Conservation (phyloP, 768 basidiomycete genomes). For the Coprinopsis sp. region DNA sequence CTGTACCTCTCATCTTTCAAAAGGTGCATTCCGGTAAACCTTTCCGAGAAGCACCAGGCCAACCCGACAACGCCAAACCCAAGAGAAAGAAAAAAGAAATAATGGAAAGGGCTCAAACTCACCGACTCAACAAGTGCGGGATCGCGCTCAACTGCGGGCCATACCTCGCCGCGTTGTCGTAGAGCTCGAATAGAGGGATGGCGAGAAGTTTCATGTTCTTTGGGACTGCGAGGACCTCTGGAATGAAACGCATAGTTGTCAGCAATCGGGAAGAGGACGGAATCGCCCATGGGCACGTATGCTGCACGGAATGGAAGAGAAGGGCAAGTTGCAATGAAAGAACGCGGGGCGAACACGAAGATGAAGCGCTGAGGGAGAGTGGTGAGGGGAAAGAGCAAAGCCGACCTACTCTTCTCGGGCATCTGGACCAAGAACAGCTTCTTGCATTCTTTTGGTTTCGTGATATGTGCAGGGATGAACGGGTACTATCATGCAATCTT, state of each 20-base stretch:
- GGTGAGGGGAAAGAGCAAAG: neutral
- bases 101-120: neutral
- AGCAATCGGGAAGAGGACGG: neutral
- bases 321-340: neutral
- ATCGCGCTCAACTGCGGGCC: slow-evolving; percentile 94
- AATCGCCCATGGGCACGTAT: too few species aligned
- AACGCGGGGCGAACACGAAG: neutral
- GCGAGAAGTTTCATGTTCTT: slow-evolving; percentile 99
- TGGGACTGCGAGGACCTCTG: slow-evolving; percentile 94
- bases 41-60: too few species aligned
- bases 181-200: slow-evolving; percentile 93
- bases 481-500: slow-evolving; percentile 59
- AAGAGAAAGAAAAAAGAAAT: neutral
- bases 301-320: too few species aligned
- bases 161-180: slow-evolving; percentile 94
- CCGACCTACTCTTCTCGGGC: slow-evolving; percentile 81
- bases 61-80: too few species aligned
- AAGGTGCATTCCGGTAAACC: too few species aligned
- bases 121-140: slow-evolving; percentile 37
- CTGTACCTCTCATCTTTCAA: too few species aligned
- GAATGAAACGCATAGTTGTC: neutral
- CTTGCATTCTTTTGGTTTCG: slow-evolving; percentile 97
- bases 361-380: neutral
- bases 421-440: slow-evolving; percentile 93
- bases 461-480: slow-evolving; percentile 91